Base-by-base conservation (phyloP, 495 filamentous ascomycete genomes). In the Terfezia claveryi region DNA sequence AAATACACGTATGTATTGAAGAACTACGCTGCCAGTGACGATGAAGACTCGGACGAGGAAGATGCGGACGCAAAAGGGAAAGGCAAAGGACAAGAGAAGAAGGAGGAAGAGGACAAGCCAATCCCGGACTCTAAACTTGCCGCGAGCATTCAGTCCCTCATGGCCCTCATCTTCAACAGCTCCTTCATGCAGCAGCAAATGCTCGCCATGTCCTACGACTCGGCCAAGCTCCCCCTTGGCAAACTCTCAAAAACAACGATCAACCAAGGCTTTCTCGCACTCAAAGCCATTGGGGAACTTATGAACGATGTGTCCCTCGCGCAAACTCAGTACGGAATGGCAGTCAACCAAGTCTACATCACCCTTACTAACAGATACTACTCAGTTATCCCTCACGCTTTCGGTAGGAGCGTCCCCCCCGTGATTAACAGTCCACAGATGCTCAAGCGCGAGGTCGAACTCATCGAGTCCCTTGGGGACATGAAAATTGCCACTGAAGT, bases 401-500 rank as follows among this genome's bases (percentile, higher is more conserved):
- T 91, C 64, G 84, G 85, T 14, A 78, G 85, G 11, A 75, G 74
- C 49, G 72, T 77, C 0, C 86, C 86, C 0, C 82, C 83, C 0
- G 60, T 83, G 46, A 79, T 94, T 57, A 56, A 61, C 14, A 65
- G 62, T 12, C 61, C 73, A 9, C 61, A 61, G 6, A 66, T 75
- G 57, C 71, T 94, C 56, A 82, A 85, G 66, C 71, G 66, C 59
- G 87, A 94, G 67, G 71, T 88, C 57, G 80, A 80, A 23, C 71
- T 89, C 59, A 74, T 93, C 0, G 82, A 89, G 55, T 80, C 75
- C 51, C 68, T 93, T 55, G 79, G 74, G 11, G 85, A 87, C 59
- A 88, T 92, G 85, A 82, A 85, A 63, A 78, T 87, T 36, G 79
- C 83, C 0, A 77, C 80, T 10, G 71, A 76, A n/a, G 81, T 92